Evolutionary conservation across 441 rosid species (phyloP).

Genomic region (Populus hybrid): DNA sequence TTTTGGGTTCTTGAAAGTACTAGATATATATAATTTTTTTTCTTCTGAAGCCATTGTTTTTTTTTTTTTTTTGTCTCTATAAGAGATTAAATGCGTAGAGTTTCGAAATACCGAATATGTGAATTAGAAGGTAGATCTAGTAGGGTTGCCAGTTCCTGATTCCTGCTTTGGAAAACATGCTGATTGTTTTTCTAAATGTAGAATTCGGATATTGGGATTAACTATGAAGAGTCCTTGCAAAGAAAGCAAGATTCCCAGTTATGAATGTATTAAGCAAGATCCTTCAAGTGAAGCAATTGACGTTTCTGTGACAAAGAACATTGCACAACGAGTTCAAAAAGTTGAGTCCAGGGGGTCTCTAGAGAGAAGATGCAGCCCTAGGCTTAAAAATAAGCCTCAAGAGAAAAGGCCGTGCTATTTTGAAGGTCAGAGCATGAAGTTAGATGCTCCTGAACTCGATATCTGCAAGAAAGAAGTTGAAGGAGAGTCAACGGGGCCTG

Average conservation of each 20-base stretch:
- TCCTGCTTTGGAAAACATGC: not conserved
- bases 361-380: slow-evolving; percentile 18
- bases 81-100: not conserved
- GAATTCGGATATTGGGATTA: slow-evolving; percentile 7
- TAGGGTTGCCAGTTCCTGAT: not conserved
- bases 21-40: too few species aligned
- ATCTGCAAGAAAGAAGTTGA: not conserved
- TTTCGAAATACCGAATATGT: not conserved
- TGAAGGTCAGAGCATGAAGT: not conserved
- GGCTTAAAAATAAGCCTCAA: slow-evolving; percentile 8
- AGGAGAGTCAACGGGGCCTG: not conserved
- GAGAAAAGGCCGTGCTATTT: slow-evolving; percentile 18
- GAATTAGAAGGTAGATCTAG: not conserved
- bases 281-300: not conserved
- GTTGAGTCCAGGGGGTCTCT: slow-evolving; percentile 4
- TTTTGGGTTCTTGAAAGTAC: not conserved
- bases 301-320: slow-evolving; percentile 3
- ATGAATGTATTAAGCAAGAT: slow-evolving; percentile 5
- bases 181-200: slow-evolving; percentile 2
- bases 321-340: slow-evolving; percentile 3
- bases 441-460: not conserved
- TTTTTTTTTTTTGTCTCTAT: not conserved
- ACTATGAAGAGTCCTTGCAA: slow-evolving; percentile 11
- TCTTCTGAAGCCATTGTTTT: not conserved
- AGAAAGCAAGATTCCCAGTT: not conserved